These are phyloP conservation scores for Apiospora marii DNA, from an alignment of 2,329 filamentous ascomycete species.

Conservation along the genomic window DNA sequence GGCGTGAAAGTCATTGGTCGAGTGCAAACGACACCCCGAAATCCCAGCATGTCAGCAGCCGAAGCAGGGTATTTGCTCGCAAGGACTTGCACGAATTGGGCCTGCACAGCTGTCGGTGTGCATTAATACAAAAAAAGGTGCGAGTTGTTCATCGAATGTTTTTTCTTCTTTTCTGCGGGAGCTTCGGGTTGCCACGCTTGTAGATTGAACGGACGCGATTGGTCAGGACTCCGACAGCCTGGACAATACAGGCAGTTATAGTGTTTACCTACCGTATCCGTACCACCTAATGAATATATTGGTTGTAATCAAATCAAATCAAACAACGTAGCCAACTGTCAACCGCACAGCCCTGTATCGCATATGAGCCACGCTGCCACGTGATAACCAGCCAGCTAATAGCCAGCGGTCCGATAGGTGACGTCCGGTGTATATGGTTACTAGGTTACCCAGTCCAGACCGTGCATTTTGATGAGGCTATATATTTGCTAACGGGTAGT, in stretches of 20 bases:
- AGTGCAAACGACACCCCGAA: slow-evolving; percentile 19
- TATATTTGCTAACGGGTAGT: not conserved
- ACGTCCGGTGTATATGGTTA: not conserved
- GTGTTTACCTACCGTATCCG: not conserved
- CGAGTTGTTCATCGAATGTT: slow-evolving; percentile 11
- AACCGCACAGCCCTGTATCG: not conserved
- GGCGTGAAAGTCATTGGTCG: not conserved
- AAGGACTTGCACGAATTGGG: not conserved
- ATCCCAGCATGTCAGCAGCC: not conserved
- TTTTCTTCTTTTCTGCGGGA: slow-evolving; percentile 1
- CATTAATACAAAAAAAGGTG: not conserved
- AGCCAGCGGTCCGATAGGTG: slow-evolving; percentile 11
- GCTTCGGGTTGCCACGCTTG: not conserved
- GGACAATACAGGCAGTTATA: not conserved
- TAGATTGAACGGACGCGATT: not conserved
- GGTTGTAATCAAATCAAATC: not conserved
- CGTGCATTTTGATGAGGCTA: not conserved
- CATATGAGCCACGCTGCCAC: not conserved
- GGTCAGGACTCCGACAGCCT: not conserved
- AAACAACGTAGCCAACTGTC: not conserved
- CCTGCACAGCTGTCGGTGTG: not conserved
- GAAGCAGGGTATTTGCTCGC: not conserved
- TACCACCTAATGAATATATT: not conserved
- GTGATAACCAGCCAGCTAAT: not conserved
- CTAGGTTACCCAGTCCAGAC: not conserved